phyloP scores from a whole-genome alignment of 768 basidiomycete species.

The Scleroderma bovista region DNA sequence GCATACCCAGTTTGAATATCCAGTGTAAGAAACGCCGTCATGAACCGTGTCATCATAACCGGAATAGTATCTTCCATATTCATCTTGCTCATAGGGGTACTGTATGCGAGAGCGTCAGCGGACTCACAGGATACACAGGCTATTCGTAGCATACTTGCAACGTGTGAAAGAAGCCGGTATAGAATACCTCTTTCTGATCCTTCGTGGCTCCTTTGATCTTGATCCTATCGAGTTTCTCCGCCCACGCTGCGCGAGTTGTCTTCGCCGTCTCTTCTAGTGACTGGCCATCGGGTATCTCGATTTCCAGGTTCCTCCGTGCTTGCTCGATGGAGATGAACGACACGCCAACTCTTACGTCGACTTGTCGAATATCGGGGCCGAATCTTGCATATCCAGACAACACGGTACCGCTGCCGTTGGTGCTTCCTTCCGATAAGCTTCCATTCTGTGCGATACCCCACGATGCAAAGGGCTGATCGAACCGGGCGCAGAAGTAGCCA shows the following conservation, averaged over 20 bases:
- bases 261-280: conserved; percentile 49
- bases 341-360: conserved; percentile 60
- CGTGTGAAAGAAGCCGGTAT: conserved; percentile 60
- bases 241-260: conserved; percentile 47
- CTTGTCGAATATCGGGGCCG: conserved; percentile 20
- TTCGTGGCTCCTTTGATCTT: conserved; percentile 43
- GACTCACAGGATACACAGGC: neutral
- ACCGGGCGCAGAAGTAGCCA: conserved; percentile 54
- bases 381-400: conserved; percentile 52
- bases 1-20: conserved; percentile 74
- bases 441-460: conserved; percentile 49
- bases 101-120: conserved; percentile 23
- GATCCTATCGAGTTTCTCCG: conserved; percentile 50
- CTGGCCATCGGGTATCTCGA: conserved; percentile 41
- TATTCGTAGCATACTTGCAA: conserved; percentile 41
- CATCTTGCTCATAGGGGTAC: conserved; percentile 75
- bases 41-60: conserved; percentile 68
- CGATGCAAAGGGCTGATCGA: conserved; percentile 39
- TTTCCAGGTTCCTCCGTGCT: conserved; percentile 47
- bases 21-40: conserved; percentile 65
- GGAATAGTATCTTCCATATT: conserved; percentile 66
- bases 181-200: conserved; percentile 45
- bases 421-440: conserved; percentile 26
- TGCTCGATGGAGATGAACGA: conserved; percentile 73
- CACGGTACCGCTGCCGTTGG: conserved; percentile 35